Percentiles rank a stretch among this genome's conserved stretches.
These are phyloP conservation scores for Melanogaster broomeanus DNA, from an alignment of 768 basidiomycete genomes.

Conservation along the genomic window DNA sequence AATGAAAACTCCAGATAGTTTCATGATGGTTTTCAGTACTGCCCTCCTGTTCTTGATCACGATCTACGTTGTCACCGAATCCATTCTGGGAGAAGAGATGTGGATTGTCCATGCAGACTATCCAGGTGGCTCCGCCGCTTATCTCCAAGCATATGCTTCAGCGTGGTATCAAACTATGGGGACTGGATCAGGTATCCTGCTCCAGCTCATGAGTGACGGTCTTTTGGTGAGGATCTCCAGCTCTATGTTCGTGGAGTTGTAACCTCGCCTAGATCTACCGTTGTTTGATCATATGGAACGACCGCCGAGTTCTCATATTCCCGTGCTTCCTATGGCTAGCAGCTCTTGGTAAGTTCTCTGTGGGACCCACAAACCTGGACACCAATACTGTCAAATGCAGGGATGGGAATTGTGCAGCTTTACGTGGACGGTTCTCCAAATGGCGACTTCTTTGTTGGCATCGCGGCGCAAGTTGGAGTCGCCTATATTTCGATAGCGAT, in stretches of 20 bases:
- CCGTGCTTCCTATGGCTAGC: slow-evolving; percentile 9
- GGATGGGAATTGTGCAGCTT: not conserved
- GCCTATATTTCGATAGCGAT: slow-evolving; percentile 8
- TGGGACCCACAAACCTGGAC: not conserved
- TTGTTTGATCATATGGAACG: slow-evolving; percentile 32
- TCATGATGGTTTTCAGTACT: slow-evolving; percentile 6
- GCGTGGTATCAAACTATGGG: slow-evolving; percentile 21
- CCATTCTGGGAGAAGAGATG: slow-evolving; percentile 26
- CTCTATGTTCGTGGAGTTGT: not conserved
- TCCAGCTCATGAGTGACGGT: slow-evolving; percentile 32
- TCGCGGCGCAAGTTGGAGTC: slow-evolving; percentile 3
- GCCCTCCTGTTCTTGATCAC: slow-evolving; percentile 26
- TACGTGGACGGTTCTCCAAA: not conserved
- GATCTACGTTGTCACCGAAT: slow-evolving; percentile 17
- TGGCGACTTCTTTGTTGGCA: slow-evolving; percentile 3
- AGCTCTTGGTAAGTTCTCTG: slow-evolving; percentile 3
- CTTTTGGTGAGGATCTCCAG: slow-evolving; percentile 29
- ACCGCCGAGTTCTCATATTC: not conserved
- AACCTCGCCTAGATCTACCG: slow-evolving; percentile 32
- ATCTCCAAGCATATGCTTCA: slow-evolving; percentile 24
- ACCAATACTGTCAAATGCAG: not conserved
- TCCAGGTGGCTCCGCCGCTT: slow-evolving; percentile 32
- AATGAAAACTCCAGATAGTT: not conserved
- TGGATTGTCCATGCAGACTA: slow-evolving; percentile 35
- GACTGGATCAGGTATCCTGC: slow-evolving; percentile 19